Conservation (phyloP, 192 early-diverging fungal genomes). For the Podochytrium sp. region DNA sequence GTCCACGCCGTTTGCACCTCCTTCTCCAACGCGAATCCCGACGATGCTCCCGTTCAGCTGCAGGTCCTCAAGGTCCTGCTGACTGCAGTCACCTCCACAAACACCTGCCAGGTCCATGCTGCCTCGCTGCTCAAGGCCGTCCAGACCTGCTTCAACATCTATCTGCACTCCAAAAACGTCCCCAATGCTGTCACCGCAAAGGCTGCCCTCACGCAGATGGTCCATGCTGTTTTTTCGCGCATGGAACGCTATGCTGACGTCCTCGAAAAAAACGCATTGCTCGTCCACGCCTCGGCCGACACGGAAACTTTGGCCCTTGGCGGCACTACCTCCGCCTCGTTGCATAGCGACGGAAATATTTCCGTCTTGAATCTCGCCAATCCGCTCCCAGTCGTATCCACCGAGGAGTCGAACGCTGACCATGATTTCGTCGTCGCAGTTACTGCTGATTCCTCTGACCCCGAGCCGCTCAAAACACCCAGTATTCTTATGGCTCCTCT, state of each 20-base stretch:
- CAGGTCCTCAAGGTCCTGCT: slow-evolving; percentile 62
- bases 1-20: slow-evolving; percentile 51
- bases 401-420: not conserved
- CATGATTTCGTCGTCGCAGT: too few relatives aligned
- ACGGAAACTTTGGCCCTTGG: slow-evolving; percentile 26
- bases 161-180: slow-evolving; percentile 42
- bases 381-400: not conserved
- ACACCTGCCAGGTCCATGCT: slow-evolving; percentile 46
- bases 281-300: slow-evolving; percentile 26
- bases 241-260: slow-evolving; percentile 60
- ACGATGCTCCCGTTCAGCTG: slow-evolving; percentile 59
- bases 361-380: too few relatives aligned
- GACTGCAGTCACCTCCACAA: slow-evolving; percentile 55
- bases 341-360: too few relatives aligned
- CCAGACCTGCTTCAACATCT: slow-evolving; percentile 59
- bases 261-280: slow-evolving; percentile 32
- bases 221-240: slow-evolving; percentile 59
- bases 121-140: slow-evolving; percentile 53
- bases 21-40: slow-evolving; percentile 31
- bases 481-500: not conserved
- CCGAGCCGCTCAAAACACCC: not conserved
- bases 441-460: not conserved
- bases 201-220: slow-evolving; percentile 61
- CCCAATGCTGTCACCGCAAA: slow-evolving; percentile 58
- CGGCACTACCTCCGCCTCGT: not conserved